Percentiles rank a stretch among this genome's conserved stretches.
Conservation (phyloP, 2,329 filamentous ascomycete genomes). For the Neonectria faginata region DNA sequence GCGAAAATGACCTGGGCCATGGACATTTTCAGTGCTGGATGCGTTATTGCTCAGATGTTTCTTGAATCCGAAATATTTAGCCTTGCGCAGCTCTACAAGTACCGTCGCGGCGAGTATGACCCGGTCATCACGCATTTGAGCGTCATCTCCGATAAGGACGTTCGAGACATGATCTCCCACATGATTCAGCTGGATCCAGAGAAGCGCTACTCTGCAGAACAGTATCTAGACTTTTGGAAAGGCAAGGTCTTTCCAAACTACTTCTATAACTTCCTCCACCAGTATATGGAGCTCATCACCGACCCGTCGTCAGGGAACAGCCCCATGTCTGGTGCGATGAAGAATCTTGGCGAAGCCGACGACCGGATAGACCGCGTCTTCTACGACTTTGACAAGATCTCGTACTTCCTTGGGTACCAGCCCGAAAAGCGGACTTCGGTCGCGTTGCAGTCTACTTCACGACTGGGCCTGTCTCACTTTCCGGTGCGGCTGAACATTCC, state of each 20-base stretch:
- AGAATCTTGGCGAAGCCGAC: slow-evolving; percentile 87
- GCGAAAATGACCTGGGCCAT: slow-evolving; percentile 86
- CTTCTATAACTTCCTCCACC: slow-evolving; percentile 97
- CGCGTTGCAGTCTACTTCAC: slow-evolving; percentile 45
- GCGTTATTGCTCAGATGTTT: slow-evolving; percentile 96
- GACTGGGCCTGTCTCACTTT: slow-evolving; percentile 72
- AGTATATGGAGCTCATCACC: slow-evolving; percentile 96
- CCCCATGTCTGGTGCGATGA: slow-evolving; percentile 72
- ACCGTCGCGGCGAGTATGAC: slow-evolving; percentile 91
- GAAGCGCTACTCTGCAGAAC: slow-evolving; percentile 90
- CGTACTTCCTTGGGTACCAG: slow-evolving; percentile 87
- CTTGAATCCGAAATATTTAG: slow-evolving; percentile 97
- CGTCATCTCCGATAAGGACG: slow-evolving; percentile 87
- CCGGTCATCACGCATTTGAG: slow-evolving; percentile 83
- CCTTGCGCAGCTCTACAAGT: slow-evolving; percentile 95
- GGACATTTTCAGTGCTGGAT: slow-evolving; percentile 98
- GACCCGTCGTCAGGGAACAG: slow-evolving; percentile 86
- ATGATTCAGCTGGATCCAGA: slow-evolving; percentile 97
- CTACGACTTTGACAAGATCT: slow-evolving; percentile 97
- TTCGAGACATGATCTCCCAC: slow-evolving; percentile 89
- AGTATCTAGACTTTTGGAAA: slow-evolving; percentile 93
- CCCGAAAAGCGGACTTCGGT: slow-evolving; percentile 57
- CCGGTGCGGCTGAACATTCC: slow-evolving; percentile 89
- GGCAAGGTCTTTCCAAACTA: slow-evolving; percentile 94
- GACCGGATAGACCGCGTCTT: slow-evolving; percentile 94